Conservation (phyloP, 2,329 filamentous ascomycete species). For the Neonectria magnoliae region DNA sequence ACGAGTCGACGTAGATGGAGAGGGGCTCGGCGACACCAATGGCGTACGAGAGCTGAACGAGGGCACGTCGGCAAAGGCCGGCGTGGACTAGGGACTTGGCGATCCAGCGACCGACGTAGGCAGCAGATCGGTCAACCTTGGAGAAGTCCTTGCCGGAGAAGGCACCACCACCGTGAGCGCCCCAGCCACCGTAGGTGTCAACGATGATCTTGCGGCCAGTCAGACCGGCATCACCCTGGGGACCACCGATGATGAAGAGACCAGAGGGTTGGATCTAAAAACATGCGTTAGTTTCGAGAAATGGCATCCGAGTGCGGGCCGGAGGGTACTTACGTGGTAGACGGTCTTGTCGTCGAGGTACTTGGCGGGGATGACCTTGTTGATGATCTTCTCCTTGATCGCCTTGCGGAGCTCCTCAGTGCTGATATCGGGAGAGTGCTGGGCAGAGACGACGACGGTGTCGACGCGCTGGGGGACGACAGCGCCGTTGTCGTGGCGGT, state of each 20-base stretch:
- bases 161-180: conserved; percentile 99
- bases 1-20: conserved; percentile 97
- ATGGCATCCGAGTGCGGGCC: not conserved
- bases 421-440: conserved; percentile 88
- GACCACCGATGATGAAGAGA: conserved; percentile 98
- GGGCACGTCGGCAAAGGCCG: conserved; percentile 87
- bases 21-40: conserved; percentile 98
- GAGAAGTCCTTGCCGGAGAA: conserved; percentile 99
- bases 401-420: conserved; percentile 94
- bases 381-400: conserved; percentile 97
- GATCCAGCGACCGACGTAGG: conserved; percentile 98
- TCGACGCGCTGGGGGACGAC: conserved; percentile 93
- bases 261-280: conserved; percentile 90
- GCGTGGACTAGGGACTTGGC: conserved; percentile 96
- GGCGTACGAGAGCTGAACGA: conserved; percentile 99
- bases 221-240: conserved; percentile 97
- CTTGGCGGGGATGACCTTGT: conserved; percentile 90
- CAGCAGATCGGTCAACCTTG: conserved; percentile 98
- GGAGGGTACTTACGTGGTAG: conserved; percentile 80
- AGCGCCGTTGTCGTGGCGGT: conserved; percentile 94
- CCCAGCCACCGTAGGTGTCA: conserved; percentile 99
- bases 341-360: conserved; percentile 93
- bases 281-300: conserved; percentile 19
- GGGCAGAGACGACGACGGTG: conserved; percentile 95
- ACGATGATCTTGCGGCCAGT: conserved; percentile 99